phyloP scores from a whole-genome alignment of 2,329 filamentous ascomycete species.

The Sphaceloma murrayae region DNA sequence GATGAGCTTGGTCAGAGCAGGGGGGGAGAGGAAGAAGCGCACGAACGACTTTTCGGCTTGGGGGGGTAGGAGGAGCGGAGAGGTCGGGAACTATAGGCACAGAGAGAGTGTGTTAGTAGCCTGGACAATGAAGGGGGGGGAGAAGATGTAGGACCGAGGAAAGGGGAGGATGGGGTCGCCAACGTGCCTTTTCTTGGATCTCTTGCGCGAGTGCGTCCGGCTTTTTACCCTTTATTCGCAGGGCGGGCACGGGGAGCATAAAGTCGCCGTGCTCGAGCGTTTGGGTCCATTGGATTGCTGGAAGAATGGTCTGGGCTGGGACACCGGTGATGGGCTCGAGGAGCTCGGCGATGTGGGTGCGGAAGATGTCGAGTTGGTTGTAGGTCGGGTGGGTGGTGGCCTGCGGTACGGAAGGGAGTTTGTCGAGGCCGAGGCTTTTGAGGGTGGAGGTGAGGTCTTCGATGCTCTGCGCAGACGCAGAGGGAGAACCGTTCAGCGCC shows the following conservation, averaged over 20 bases:
- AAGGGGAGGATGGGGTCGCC: no score
- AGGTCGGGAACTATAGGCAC: constrained; percentile 58
- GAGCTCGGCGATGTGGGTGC: constrained; percentile 62
- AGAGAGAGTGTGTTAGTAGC: neutral
- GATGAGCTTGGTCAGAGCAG: constrained; percentile 54
- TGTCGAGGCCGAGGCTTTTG: constrained; percentile 30
- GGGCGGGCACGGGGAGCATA: constrained; percentile 66
- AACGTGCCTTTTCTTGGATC: constrained; percentile 39
- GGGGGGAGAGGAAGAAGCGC: constrained; percentile 70
- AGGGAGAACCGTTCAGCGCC: constrained; percentile 3
- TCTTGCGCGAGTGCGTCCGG: constrained; percentile 48
- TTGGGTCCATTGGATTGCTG: constrained; percentile 66
- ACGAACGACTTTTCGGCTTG: constrained; percentile 58
- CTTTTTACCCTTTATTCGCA: constrained; percentile 61
- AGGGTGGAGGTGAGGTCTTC: constrained; percentile 32
- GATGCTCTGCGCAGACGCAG: constrained; percentile 14
- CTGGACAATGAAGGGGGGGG: no score
- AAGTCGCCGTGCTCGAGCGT: constrained; percentile 76
- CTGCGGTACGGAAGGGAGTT: constrained; percentile 33
- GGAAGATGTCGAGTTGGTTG: constrained; percentile 73
- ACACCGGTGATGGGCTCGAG: constrained; percentile 61
- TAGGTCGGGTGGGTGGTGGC: constrained; percentile 48
- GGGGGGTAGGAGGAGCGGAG: constrained; percentile 63
- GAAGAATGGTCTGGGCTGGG: constrained; percentile 61
- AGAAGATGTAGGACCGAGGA: no score